These are phyloP conservation scores for Flaveria robusta DNA, from an alignment of 129 eudicot species.

Conservation along the genomic window DNA sequence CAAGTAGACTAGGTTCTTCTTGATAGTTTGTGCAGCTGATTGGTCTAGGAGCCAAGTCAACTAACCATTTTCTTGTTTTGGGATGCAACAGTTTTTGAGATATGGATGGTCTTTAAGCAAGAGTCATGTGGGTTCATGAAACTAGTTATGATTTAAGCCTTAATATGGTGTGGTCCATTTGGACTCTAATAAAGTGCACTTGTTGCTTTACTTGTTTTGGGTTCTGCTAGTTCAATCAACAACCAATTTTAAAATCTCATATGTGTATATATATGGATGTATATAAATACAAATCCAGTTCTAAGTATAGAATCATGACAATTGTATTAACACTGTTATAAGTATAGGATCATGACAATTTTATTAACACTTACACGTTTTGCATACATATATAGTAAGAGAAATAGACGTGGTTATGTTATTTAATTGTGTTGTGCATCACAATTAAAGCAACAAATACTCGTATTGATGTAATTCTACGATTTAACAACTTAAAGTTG, in stretches of 20 bases:
- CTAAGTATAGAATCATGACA: too few species aligned
- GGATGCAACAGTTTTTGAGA: constrained; percentile 27
- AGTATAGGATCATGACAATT: too few species aligned
- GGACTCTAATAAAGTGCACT: constrained; percentile 28
- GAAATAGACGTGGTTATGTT: too few species aligned
- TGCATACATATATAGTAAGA: too few species aligned
- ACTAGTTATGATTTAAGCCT: constrained; percentile 37
- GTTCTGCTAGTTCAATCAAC: neutral
- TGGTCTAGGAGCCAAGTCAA: constrained; percentile 20
- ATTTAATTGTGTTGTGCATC: too few species aligned
- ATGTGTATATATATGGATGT: neutral
- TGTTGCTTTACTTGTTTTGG: constrained; percentile 26
- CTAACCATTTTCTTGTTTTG: constrained; percentile 17
- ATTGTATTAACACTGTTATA: too few species aligned
- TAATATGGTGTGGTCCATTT: constrained; percentile 32
- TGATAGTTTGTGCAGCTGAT: constrained; percentile 24
- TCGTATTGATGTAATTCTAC: too few species aligned
- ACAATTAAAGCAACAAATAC: too few species aligned
- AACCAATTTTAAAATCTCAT: neutral
- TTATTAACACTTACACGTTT: too few species aligned
- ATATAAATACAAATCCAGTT: neutral
- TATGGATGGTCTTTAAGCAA: constrained; percentile 25
- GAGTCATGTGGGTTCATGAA: constrained; percentile 36
- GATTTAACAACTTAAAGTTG: too few species aligned
- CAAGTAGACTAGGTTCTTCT: constrained; percentile 8